phyloP scores from a whole-genome alignment of 176 grass and related monocot genomes.

The Pontederia paniculata region DNA sequence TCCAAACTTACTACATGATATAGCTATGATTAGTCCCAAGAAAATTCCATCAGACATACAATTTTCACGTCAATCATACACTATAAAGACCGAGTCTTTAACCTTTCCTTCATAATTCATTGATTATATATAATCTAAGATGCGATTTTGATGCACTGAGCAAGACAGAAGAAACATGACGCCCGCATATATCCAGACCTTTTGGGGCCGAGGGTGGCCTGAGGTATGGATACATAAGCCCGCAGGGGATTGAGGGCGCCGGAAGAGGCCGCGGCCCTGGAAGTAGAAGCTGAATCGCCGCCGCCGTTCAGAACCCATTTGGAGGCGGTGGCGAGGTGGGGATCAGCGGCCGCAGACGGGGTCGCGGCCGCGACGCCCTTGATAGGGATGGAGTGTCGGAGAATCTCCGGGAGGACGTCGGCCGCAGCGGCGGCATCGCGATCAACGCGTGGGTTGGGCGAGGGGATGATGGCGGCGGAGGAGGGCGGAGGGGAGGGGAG shows the following conservation, averaged over 20 bases:
- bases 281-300: not conserved
- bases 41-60: too few relatives aligned
- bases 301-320: constrained; percentile 32
- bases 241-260: constrained; percentile 66
- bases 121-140: too few relatives aligned
- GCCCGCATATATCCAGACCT: constrained; percentile 13
- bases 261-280: constrained; percentile 12
- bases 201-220: constrained; percentile 82
- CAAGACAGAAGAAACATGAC: not conserved
- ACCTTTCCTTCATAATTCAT: too few relatives aligned
- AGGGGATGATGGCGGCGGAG: not conserved
- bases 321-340: constrained; percentile 39
- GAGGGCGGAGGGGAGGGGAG: constrained; percentile 25
- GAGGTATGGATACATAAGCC: constrained; percentile 62
- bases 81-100: too few relatives aligned
- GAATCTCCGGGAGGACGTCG: constrained; percentile 81
- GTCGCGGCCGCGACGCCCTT: constrained; percentile 16
- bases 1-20: too few relatives aligned
- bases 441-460: not conserved
- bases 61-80: too few relatives aligned
- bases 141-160: too few relatives aligned
- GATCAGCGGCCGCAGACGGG: constrained; percentile 9
- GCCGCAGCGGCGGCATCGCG: constrained; percentile 13
- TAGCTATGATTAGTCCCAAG: too few relatives aligned
- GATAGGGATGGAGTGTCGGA: constrained; percentile 68